These are phyloP conservation scores for Schwanniomyces vanrijiae DNA, from an alignment of 805 yeast species.

Conservation along the genomic window DNA sequence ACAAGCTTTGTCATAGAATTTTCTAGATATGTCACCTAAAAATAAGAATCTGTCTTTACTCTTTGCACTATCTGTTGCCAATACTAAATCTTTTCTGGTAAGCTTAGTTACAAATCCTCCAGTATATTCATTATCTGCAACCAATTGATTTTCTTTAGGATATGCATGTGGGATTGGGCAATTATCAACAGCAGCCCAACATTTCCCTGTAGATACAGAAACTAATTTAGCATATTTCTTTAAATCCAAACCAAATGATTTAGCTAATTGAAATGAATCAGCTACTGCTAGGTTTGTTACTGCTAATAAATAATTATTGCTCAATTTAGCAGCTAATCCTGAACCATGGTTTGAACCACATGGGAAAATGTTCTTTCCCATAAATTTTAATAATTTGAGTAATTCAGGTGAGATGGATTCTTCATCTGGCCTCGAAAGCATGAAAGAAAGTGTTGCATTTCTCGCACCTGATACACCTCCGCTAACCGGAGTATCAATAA, in stretches of 20 bases:
- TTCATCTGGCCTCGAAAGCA: slow-evolving; percentile 43
- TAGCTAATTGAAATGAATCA: slow-evolving; percentile 55
- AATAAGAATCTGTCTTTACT: slow-evolving; percentile 33
- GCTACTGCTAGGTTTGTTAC: slow-evolving; percentile 54
- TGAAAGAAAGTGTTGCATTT: slow-evolving; percentile 51
- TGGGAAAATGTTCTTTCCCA: slow-evolving; percentile 38
- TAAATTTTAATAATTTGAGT: slow-evolving; percentile 19
- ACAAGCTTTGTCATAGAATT: slow-evolving; percentile 45
- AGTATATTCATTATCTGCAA: slow-evolving; percentile 40
- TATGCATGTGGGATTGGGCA: slow-evolving; percentile 53
- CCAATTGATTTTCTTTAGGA: slow-evolving; percentile 32
- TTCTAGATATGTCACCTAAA: slow-evolving; percentile 37
- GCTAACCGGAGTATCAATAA: slow-evolving; percentile 56
- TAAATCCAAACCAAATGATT: slow-evolving; percentile 47
- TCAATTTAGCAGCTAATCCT: slow-evolving; percentile 55
- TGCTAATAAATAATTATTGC: slow-evolving; percentile 54
- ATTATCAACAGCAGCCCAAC: slow-evolving; percentile 56
- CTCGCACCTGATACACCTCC: slow-evolving; percentile 58
- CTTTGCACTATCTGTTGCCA: slow-evolving; percentile 40
- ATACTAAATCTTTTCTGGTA: slow-evolving; percentile 44
- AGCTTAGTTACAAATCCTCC: slow-evolving; percentile 52
- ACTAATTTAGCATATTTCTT: slow-evolving; percentile 48
- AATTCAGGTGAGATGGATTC: slow-evolving; percentile 32
- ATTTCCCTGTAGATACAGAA: slow-evolving; percentile 51
- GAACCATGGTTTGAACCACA: slow-evolving; percentile 50